Conservation (phyloP, 768 basidiomycete species). For the Hygrophoropsis aurantiaca region DNA sequence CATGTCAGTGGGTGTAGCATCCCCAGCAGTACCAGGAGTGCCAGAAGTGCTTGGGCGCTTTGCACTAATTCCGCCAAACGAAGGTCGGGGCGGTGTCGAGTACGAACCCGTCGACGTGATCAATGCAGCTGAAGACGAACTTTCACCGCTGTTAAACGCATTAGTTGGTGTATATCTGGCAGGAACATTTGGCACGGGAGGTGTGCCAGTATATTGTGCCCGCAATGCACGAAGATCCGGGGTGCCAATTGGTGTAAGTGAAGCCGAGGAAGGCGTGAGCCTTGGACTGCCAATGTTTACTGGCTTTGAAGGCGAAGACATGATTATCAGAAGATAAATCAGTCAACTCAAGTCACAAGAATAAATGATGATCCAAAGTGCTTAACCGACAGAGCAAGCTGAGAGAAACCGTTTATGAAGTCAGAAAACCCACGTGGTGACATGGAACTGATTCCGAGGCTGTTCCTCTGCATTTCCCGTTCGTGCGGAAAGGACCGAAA, state of each 20-base stretch:
- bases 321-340: no score
- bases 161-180: constrained; percentile 53
- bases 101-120: constrained; percentile 11
- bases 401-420: no score
- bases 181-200: constrained; percentile 51
- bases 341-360: no score
- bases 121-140: constrained; percentile 4
- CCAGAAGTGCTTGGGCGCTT: constrained; percentile 28
- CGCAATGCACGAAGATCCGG: constrained; percentile 66
- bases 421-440: no score
- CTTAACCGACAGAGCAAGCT: no score
- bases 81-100: constrained; percentile 15
- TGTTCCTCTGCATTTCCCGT: no score
- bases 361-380: no score
- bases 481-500: no score
- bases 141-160: constrained; percentile 5
- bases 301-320: constrained; percentile 59
- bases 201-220: constrained; percentile 62
- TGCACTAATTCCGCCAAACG: constrained; percentile 41
- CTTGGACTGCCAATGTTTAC: constrained; percentile 44
- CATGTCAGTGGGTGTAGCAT: constrained; percentile 36
- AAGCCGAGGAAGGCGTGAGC: constrained; percentile 11
- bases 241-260: constrained; percentile 49
- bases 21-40: constrained; percentile 28
- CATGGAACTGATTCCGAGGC: no score